phyloP scores from a whole-genome alignment of 208 protist species.

The Blechomonas ayalai region DNA sequence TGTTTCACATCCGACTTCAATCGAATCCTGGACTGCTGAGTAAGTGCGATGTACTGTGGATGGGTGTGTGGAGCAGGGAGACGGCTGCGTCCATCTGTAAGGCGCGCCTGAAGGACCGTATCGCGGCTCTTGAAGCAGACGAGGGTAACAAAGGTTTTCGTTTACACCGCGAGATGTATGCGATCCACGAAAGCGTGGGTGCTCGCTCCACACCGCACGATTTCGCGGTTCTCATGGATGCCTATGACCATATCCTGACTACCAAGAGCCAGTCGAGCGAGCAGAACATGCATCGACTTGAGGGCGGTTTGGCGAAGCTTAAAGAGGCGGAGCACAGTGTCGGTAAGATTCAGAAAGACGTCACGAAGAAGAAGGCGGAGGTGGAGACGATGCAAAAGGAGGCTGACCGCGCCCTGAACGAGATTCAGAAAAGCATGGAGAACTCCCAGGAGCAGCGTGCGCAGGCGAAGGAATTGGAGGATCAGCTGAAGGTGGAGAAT shows the following conservation, averaged over 20 bases:
- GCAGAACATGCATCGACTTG: constrained; percentile 72
- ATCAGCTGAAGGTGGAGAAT: constrained; percentile 87
- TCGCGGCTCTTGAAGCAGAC: constrained; percentile 53
- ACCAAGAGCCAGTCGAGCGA: constrained; percentile 69
- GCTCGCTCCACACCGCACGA: constrained; percentile 70
- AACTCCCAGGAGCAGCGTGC: constrained; percentile 89
- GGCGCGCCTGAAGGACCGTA: constrained; percentile 55
- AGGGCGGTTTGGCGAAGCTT: constrained; percentile 92
- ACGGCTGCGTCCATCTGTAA: constrained; percentile 83
- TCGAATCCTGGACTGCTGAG: constrained; percentile 94
- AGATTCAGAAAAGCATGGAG: constrained; percentile 95
- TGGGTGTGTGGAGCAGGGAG: constrained; percentile 88
- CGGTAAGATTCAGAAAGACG: constrained; percentile 86
- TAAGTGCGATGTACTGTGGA: constrained; percentile 93
- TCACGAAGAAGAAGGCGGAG: constrained; percentile 78
- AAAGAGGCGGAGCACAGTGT: constrained; percentile 90
- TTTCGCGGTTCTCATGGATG: constrained; percentile 80
- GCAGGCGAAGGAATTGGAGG: constrained; percentile 83
- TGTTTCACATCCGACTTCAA: constrained; percentile 88
- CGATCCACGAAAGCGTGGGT: constrained; percentile 68
- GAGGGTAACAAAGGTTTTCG: constrained; percentile 69
- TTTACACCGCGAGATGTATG: constrained; percentile 78
- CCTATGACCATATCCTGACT: constrained; percentile 71
- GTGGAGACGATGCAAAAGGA: constrained; percentile 92
- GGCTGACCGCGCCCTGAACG: constrained; percentile 89